Evolutionary conservation across 495 filamentous ascomycete species (phyloP).

Genomic region (Aspergillus affinis): DNA sequence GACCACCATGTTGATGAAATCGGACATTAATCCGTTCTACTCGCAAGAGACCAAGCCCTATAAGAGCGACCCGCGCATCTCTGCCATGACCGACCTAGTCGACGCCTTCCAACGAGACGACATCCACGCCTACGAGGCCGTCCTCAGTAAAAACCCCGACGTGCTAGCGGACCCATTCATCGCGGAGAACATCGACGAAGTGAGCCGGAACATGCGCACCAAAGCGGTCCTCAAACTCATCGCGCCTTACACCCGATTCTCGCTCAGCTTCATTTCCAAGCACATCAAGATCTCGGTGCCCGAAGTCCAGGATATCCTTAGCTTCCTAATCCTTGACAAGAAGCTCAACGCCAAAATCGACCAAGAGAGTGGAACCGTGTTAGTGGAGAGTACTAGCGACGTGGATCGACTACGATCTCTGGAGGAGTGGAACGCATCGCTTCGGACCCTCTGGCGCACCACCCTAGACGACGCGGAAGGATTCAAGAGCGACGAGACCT

Average conservation of each 20-base stretch:
- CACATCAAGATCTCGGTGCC: conserved; percentile 77
- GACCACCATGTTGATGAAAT: conserved; percentile 97
- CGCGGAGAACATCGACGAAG: conserved; percentile 98
- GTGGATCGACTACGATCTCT: conserved; percentile 71
- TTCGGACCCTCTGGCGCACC: conserved; percentile 62
- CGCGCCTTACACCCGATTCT: conserved; percentile 92
- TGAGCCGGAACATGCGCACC: conserved; percentile 96
- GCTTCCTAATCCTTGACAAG: conserved; percentile 87
- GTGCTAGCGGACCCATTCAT: conserved; percentile 93
- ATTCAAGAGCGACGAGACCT: conserved; percentile 50
- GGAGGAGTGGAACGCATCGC: conserved; percentile 67
- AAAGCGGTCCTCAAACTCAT: conserved; percentile 93
- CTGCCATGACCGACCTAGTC: conserved; percentile 94
- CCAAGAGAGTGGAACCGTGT: conserved; percentile 78
- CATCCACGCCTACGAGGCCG: conserved; percentile 84
- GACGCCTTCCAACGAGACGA: conserved; percentile 96
- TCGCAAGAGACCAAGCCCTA: conserved; percentile 99
- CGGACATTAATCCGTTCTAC: conserved; percentile 99
- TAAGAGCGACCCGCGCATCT: conserved; percentile 90
- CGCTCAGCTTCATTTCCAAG: conserved; percentile 77
- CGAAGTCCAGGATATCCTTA: conserved; percentile 91
- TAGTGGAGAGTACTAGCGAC: conserved; percentile 74
- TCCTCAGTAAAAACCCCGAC: conserved; percentile 85
- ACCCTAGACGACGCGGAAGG: conserved; percentile 74
- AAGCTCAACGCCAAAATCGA: conserved; percentile 87